Evolutionary conservation across 2,329 filamentous ascomycete species (phyloP), one percentile per base, ranked within the genome.

Genomic region (Mycosphaerella sp.): DNA sequence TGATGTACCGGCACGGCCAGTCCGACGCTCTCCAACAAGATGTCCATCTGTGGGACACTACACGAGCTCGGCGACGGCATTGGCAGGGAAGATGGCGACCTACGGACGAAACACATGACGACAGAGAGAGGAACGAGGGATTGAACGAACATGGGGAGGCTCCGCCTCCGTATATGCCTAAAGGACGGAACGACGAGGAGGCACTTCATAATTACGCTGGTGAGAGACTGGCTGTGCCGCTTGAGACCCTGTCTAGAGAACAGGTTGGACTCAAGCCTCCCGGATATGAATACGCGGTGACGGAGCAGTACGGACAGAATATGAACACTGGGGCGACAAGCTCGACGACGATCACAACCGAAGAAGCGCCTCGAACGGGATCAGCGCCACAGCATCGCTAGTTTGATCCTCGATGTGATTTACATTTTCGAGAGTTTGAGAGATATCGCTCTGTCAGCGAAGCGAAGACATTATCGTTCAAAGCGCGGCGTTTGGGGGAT

Each of bases 121-220:
- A 50, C 50, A 10, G 30, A 32, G 9, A 32, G 44, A 59, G 44
- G 45, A 71, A 76, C 41, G 82, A 85, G 56, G 82, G 82, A 0
- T 66, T 85, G 50, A 76, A 85, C 62, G 81, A 84, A 68, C 66
- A 75, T 39, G 82, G 82, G 25, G 80, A 85, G 64, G 79, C 81
- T 8, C 82, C 82, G 44, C 82, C 82, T 42, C 80, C 82, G 0
- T 86, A 86, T 63, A 71, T 60, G 9, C 70, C 50, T 0, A 70
- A 68, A 53, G 57, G 53, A 18, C 60, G 65, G 12, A 59, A 59
- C 30, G 49, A 51, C 42, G 60, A 40, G 53, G 47, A 32, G 21
- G 21, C 21, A 6, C 21, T 21, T 21, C 21, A 21, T 21, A 6
- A 21, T 21, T 6, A 21, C 6, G 21, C 21, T n/a, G 51, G 51